These are phyloP conservation scores for Tuber brumale DNA, from an alignment of 495 filamentous ascomycete species.

Conservation along the genomic window DNA sequence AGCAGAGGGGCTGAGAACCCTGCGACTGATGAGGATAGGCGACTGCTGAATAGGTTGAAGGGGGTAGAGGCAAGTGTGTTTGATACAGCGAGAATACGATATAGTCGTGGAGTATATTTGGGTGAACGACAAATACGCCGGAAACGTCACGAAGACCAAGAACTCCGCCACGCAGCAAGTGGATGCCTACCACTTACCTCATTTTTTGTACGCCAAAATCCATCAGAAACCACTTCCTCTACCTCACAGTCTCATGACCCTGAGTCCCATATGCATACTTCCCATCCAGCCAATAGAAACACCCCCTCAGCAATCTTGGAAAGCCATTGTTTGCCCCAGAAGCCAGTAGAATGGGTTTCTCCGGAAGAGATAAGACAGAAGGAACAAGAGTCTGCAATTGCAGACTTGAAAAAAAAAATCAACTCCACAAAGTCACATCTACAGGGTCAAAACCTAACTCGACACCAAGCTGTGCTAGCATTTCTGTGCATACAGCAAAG, in stretches of 20 bases:
- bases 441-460: neutral
- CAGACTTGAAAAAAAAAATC: neutral
- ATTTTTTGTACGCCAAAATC: neutral
- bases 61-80: neutral
- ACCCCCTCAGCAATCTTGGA: neutral
- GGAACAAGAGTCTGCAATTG: neutral
- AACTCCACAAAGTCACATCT: neutral
- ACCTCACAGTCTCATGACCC: neutral
- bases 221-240: neutral
- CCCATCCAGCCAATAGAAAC: too few species aligned
- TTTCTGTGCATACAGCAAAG: too few species aligned
- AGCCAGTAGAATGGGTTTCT: neutral
- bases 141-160: neutral
- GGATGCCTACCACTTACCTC: neutral
- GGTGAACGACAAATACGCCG: neutral
- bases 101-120: neutral
- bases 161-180: neutral
- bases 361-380: neutral
- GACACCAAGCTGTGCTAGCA: too few species aligned
- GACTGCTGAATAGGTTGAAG: neutral
- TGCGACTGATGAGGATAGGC: neutral
- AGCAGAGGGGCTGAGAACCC: too few species aligned
- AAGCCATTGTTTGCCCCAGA: fast-evolving
- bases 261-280: too few species aligned
- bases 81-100: neutral